phyloP scores from a whole-genome alignment of 805 yeast genomes.

The Suhomyces sp. region DNA sequence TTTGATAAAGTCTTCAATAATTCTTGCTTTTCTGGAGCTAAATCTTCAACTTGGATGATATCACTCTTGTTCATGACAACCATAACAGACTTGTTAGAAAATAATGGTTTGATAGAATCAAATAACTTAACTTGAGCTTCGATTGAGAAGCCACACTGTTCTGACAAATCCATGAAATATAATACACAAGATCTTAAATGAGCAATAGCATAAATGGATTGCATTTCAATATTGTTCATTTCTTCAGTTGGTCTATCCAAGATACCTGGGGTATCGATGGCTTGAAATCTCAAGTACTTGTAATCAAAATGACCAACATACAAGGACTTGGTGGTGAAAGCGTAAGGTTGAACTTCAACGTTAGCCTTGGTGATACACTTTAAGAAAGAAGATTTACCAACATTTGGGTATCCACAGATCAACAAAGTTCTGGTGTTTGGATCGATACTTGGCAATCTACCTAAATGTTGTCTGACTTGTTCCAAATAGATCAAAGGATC shows the following conservation, averaged over 20 bases:
- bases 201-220: constrained; percentile 97
- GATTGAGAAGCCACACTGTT: constrained; percentile 97
- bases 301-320: constrained; percentile 99
- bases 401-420: constrained; percentile 99
- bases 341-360: constrained; percentile 99
- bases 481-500: constrained; percentile 92
- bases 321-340: constrained; percentile 95
- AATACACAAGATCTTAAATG: constrained; percentile 95
- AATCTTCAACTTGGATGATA: constrained; percentile 80
- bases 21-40: constrained; percentile 71
- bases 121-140: constrained; percentile 97
- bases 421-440: constrained; percentile 97
- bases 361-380: constrained; percentile 94
- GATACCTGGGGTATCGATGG: constrained; percentile 98
- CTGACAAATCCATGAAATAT: constrained; percentile 97
- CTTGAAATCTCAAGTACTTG: constrained; percentile 96
- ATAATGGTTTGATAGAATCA: constrained; percentile 95
- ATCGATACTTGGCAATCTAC: constrained; percentile 96
- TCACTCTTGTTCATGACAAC: constrained; percentile 96
- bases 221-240: constrained; percentile 99
- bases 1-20: constrained; percentile 64
- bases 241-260: constrained; percentile 98
- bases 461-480: constrained; percentile 98
- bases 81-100: constrained; percentile 94
- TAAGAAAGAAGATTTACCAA: constrained; percentile 96